These are phyloP conservation scores for Dissophora ornata DNA, from an alignment of 192 early-diverging fungal species.

Conservation along the genomic window DNA sequence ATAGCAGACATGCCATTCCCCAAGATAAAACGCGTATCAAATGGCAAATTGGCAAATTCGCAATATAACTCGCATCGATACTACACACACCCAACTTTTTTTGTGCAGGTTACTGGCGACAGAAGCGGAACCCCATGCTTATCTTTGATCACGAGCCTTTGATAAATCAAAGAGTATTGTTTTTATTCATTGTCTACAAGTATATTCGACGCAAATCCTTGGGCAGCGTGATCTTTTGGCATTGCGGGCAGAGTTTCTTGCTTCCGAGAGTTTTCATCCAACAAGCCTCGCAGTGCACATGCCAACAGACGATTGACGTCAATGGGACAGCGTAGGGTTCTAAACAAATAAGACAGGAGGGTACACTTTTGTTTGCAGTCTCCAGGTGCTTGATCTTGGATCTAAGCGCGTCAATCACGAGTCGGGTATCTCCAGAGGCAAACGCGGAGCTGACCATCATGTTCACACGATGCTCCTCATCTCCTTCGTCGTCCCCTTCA, in stretches of 20 bases:
- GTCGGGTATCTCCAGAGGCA: constrained; percentile 57
- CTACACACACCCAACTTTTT: too few relatives aligned
- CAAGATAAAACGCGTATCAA: too few relatives aligned
- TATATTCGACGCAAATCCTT: constrained; percentile 85
- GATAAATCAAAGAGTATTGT: too few relatives aligned
- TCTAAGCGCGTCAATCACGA: constrained; percentile 86
- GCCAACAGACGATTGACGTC: constrained; percentile 88
- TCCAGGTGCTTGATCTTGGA: constrained; percentile 75
- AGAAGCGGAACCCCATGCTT: too few relatives aligned
- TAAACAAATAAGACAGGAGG: constrained; percentile 84
- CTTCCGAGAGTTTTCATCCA: constrained; percentile 87
- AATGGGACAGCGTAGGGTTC: constrained; percentile 78
- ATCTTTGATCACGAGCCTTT: too few relatives aligned
- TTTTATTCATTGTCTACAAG: too few relatives aligned
- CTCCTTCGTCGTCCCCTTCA: constrained; percentile 27
- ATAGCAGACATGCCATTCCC: too few relatives aligned
- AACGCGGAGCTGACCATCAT: constrained; percentile 16
- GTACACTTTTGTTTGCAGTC: constrained; percentile 56
- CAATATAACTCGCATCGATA: too few relatives aligned
- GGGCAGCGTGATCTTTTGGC: constrained; percentile 86
- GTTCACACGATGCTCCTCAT: constrained; percentile 35
- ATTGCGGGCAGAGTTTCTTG: constrained; percentile 93
- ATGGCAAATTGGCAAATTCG: too few relatives aligned
- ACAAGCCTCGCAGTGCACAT: constrained; percentile 91
- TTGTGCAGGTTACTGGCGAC: too few relatives aligned